A percentile compares a stretch with the other conserved stretches of the same genome.
phyloP scores from a whole-genome alignment of 2,329 filamentous ascomycete species.

The Peltaster fructicola region DNA sequence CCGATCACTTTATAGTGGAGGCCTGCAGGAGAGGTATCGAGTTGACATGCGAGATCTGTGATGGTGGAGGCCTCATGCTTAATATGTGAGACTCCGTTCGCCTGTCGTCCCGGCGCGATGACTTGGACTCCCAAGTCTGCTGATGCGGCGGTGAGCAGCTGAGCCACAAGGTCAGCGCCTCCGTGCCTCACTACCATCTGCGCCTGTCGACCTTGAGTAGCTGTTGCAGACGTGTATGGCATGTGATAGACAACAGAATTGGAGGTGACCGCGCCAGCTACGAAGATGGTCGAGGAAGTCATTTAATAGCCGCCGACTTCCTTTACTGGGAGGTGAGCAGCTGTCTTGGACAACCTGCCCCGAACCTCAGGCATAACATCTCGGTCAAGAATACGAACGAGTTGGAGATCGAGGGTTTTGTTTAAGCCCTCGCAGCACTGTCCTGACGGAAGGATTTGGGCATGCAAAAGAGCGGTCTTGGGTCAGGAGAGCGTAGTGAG shows the following conservation, averaged over 20 bases:
- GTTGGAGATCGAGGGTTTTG: too few species aligned
- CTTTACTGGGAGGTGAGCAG: too few species aligned
- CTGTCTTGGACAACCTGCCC: too few species aligned
- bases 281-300: slow-evolving; percentile 9
- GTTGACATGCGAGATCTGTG: slow-evolving; percentile 10
- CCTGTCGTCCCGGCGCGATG: slow-evolving; percentile 11
- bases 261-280: slow-evolving; percentile 17
- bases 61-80: slow-evolving; percentile 16
- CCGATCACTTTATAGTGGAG: slow-evolving; percentile 8
- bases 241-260: slow-evolving; percentile 18
- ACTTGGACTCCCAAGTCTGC: slow-evolving; percentile 15
- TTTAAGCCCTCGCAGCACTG: too few species aligned
- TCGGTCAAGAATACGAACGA: too few species aligned
- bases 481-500: too few species aligned
- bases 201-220: slow-evolving; percentile 6
- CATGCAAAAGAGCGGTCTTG: too few species aligned
- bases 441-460: too few species aligned
- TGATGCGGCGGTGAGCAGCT: slow-evolving; percentile 17
- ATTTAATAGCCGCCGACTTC: too few species aligned
- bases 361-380: too few species aligned
- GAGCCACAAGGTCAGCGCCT: slow-evolving; percentile 16
- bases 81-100: slow-evolving; percentile 10
- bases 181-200: slow-evolving; percentile 15
- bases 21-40: slow-evolving; percentile 1
- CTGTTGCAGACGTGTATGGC: slow-evolving; percentile 1